Evolutionary conservation across 768 basidiomycete genomes (phyloP), one percentile per base, ranked within the genome.

Genomic region (Trametes gibbosa): DNA sequence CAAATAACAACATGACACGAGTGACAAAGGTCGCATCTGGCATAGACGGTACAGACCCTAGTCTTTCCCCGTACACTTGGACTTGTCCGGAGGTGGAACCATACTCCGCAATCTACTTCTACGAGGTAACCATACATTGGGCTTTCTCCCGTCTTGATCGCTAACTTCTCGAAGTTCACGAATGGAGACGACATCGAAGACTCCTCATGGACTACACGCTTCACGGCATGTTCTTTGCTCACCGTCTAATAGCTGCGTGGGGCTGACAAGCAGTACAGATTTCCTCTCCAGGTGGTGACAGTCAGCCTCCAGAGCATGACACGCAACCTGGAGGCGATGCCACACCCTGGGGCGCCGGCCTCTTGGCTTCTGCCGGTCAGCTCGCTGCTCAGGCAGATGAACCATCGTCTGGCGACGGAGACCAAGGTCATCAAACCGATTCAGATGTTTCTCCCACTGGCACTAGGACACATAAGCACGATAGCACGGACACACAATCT

Each of bases 101-200:
- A 0, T 69, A 75, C 57, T 72, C 75, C 3, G 65, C 66, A 5
- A 76, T 76, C 14, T 78, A 77, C 63, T 77, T 77, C 60, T 78
- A 77, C 51, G 71, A 77, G 69, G 76, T 73, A 55, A 19, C 62
- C 12, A 12, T 35, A 34, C 10, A 21, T 37, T 9, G 17, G n/a
- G 12, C 24, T 17, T 35, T 25, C 23, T 42, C 23, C 34, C 13
- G 6, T 37, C 51, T 13, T 23, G 8, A 16, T 16, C 32, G 19
- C 54, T 64, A 7, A 63, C 40, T 0, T 10, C 21, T 23, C 25
- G 6, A 35, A 74, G 74, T 70, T 74, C 56, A 70, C 69, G 10
- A 72, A 74, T 39, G 64, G 66, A 24, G 66, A 65, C 10, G 65
- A 70, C 49, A 48, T 23, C 16, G 19, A 61, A 10, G 55, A 65